phyloP scores from a whole-genome alignment of 1,284 basidiomycete genomes.

The Somion occarium region DNA sequence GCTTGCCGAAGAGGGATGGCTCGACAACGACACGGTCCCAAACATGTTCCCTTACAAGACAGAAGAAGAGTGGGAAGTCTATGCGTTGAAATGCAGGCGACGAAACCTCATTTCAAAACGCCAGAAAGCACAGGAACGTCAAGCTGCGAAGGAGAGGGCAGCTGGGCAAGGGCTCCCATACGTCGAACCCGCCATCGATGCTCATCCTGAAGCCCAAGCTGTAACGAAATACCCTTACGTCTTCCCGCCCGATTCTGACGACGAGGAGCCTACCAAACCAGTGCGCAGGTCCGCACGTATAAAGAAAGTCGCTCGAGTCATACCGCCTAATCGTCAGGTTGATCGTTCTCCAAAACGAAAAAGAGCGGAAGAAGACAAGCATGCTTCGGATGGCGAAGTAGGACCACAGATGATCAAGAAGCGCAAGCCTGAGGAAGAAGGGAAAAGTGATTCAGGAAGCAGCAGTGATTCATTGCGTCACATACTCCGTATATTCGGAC shows the following conservation, averaged over 20 bases:
- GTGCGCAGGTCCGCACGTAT: not conserved
- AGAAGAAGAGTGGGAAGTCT: no score
- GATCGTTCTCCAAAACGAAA: no score
- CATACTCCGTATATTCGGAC: no score
- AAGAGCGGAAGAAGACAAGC: no score
- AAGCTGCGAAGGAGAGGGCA: not conserved
- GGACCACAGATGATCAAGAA: no score
- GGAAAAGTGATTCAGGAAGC: no score
- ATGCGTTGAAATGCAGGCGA: no score
- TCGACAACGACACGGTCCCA: not conserved
- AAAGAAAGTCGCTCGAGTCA: no score
- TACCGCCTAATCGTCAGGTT: no score
- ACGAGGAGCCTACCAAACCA: not conserved
- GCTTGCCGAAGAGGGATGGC: not conserved
- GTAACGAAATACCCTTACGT: not conserved
- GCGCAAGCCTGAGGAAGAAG: no score
- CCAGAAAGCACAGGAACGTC: not conserved
- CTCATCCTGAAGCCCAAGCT: not conserved
- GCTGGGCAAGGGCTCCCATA: not conserved
- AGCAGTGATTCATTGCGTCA: no score
- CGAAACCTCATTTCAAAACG: not conserved
- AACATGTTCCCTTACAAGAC: not conserved
- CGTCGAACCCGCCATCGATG: not conserved
- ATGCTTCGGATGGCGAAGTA: no score
- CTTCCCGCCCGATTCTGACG: not conserved